Base-by-base conservation (phyloP, 2,329 filamentous ascomycete species). In the Xylariaceae sp. region DNA sequence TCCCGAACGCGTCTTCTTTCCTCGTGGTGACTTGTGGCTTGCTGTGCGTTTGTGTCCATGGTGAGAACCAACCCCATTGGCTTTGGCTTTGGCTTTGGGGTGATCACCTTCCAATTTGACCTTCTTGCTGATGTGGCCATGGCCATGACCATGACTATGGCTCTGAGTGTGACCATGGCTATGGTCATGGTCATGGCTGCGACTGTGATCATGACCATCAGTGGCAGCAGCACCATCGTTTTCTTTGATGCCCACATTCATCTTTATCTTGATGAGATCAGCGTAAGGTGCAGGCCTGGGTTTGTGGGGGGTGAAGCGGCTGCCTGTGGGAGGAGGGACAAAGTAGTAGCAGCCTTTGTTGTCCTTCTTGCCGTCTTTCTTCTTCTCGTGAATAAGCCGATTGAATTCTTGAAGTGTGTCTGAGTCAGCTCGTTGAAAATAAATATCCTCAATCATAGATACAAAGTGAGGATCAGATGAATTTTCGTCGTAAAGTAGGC, bases 401-500 rank as follows among this genome's bases (percentile, higher is more conserved):
- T 72, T 73, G 66, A 87, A 87, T 59, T 81, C 75, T 40, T 76
- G 71, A 49, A 81, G 67, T 1, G 82, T 81, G 40, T 79, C 77
- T 40, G 72, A 66, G 60, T 81, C 79, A n/a, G 84, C 83, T 18
- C 78, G 81, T 65, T 85, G 82, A 61, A 77, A 75, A 68, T 81
- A 86, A 44, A 87, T 76, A 57, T 81, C 78, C 69, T 84, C 81
- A 44, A 87, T 73, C 76, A 87, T 80, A 59, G 75, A 72, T 55
- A 87, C 74, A 64, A 86, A 84, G 37, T 73, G 73, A 16, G 76
- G 71, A 61, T 86, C 77, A 40, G 73, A 69, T 44, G 76, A 75
- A 57, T 81, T 78, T 66, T 87, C 82, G 61, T 87, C 83, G 69
- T 85, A 87, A 57, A 87, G 75, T 14, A 77, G 80, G 50, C 83